phyloP scores from a whole-genome alignment of 371 early-diverging fungal species.

The Apophysomyces ossiformis region DNA sequence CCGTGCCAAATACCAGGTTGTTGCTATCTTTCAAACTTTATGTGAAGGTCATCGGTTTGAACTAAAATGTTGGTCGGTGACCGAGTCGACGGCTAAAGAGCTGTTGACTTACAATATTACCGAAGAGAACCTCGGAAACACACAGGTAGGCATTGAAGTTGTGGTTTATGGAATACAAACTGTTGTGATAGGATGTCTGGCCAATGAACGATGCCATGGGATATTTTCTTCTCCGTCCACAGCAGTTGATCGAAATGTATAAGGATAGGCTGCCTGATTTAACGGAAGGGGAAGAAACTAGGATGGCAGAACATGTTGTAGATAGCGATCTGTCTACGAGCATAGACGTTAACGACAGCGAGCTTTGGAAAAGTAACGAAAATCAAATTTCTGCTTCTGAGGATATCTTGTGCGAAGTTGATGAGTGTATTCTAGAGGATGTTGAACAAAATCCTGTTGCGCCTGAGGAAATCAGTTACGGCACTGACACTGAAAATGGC shows the following conservation, averaged over 20 bases:
- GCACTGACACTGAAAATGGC: no score
- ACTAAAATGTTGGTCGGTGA: not conserved
- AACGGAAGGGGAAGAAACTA: not conserved
- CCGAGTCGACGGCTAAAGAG: not conserved
- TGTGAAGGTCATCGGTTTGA: not conserved
- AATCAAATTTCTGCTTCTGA: no score
- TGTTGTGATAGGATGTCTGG: slow-evolving; percentile 2
- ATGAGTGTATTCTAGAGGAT: not conserved
- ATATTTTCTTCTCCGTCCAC: not conserved
- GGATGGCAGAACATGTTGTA: no score
- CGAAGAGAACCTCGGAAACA: not conserved
- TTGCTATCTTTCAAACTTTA: not conserved
- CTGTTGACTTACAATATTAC: not conserved
- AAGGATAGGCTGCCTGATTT: not conserved
- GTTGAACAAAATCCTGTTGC: not conserved
- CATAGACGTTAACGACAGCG: no score
- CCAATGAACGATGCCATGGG: slow-evolving; percentile 1
- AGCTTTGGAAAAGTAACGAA: no score
- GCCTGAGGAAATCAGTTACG: no score
- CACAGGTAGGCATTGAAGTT: not conserved
- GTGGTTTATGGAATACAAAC: not conserved
- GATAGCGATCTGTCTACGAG: no score
- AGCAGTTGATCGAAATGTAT: slow-evolving; percentile 4
- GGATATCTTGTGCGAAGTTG: not conserved
- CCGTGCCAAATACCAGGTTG: not conserved